Base-by-base conservation (phyloP, 768 basidiomycete genomes). In the Termitomyces sp. region DNA sequence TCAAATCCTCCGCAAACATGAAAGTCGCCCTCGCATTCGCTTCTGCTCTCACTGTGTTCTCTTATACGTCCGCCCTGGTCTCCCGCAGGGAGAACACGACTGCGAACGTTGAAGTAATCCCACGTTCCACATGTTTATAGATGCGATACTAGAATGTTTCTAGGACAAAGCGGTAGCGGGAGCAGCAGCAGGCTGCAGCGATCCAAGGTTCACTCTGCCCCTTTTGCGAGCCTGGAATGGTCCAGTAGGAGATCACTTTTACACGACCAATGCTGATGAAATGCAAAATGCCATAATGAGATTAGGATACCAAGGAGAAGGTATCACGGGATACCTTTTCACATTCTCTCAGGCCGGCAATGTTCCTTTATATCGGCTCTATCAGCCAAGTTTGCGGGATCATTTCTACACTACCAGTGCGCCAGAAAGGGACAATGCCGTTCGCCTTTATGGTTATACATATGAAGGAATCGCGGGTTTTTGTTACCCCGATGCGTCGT, bases 381-480 rank as follows among this genome's bases (percentile, higher is more conserved):
- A 54, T 43, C 57, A 51, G 23, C 26, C 48, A 1, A 6, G 4
- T 1, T 19, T 19, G n/a, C 21, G 19, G 1, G 66, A 68, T 50
- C 67, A 68, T 50, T 64, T 65, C 26, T 68, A 68, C 44, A 68
- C 66, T 17, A 61, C 59, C 3, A 45, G 35, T 8, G 56, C 50
- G 1, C 33, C 45, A 9, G 66, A 65, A 50, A 53, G 56, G 43
- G 59, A 60, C 23, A 51, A 43, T 19, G 63, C 62, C 8, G 35
- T 62, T 11, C 38, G 30, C 23, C 14, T 41, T 7, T 46, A 53
- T 17, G 65, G 59, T 35, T 60, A 62, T 45, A 38, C 6, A 12
- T 50, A 14, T 17, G 56, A 67, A 47, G 63, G 64, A 5, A 52
- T 63, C 21, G 56, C 57, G 14, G 66, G 61, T 9, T 62, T 60